These are phyloP conservation scores for Eucalyptus pauciflora DNA, from an alignment of 345 rosid species.

Conservation along the genomic window DNA sequence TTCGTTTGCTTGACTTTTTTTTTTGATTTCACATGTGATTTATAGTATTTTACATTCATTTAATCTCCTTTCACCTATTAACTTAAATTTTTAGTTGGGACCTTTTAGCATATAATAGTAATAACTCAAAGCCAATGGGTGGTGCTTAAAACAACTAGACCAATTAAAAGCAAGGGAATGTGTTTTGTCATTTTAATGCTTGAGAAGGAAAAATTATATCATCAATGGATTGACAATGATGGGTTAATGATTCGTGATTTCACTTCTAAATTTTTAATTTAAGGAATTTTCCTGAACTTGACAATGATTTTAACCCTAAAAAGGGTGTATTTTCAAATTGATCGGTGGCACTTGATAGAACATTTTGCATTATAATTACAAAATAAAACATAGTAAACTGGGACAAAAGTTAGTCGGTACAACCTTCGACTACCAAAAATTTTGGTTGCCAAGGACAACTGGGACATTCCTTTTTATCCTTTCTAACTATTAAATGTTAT, in stretches of 20 bases:
- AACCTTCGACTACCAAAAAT: neutral
- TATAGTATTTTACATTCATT: neutral
- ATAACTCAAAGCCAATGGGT: neutral
- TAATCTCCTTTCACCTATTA: neutral
- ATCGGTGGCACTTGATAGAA: neutral
- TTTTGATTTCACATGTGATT: neutral
- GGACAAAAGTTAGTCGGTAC: neutral
- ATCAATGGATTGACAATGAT: neutral
- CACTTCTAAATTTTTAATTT: neutral
- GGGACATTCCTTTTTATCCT: neutral
- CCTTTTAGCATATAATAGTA: neutral
- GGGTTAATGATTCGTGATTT: neutral
- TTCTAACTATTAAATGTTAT: neutral
- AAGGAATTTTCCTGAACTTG: neutral
- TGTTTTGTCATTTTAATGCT: neutral
- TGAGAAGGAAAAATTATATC: neutral
- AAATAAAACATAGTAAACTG: neutral
- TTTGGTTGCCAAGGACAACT: neutral
- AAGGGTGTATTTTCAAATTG: neutral
- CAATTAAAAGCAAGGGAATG: neutral
- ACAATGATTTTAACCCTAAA: neutral
- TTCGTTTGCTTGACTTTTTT: neutral
- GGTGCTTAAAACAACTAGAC: neutral
- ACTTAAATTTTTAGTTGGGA: neutral
- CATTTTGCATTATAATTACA: neutral